These are phyloP conservation scores for Geranium incanum DNA, from an alignment of 441 rosid genomes.

Conservation along the genomic window DNA sequence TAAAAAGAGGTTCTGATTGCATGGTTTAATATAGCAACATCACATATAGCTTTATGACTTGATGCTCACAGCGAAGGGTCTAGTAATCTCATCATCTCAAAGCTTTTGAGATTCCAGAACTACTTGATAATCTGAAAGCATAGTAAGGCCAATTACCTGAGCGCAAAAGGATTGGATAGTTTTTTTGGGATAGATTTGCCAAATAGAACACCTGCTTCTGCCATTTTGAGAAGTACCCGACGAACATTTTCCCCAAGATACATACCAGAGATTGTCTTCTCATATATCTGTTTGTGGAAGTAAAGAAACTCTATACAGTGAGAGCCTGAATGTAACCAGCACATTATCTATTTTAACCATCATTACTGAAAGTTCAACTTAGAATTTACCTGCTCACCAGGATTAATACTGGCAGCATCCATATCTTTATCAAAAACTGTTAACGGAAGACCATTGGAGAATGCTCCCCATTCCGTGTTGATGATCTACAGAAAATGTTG, in stretches of 20 bases:
- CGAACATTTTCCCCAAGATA: conserved; percentile 82
- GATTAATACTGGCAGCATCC: conserved; percentile 69
- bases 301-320: conserved; percentile 6
- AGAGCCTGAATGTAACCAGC: not conserved
- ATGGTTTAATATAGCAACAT: conserved; percentile 3
- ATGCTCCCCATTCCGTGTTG: conserved; percentile 90
- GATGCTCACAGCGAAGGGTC: not conserved
- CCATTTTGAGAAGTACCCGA: conserved; percentile 51
- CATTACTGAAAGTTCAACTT: not conserved
- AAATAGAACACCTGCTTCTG: conserved; percentile 51
- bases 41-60: not conserved
- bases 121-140: not conserved
- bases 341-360: not conserved
- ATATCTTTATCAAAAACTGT: conserved; percentile 64
- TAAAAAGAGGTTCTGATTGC: not conserved
- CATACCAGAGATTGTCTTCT: conserved; percentile 94
- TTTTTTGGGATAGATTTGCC: conserved; percentile 41
- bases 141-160: conserved; percentile 34
- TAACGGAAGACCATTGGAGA: conserved; percentile 60
- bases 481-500: conserved; percentile 38
- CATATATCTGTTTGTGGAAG: conserved; percentile 52
- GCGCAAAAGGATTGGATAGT: conserved; percentile 43
- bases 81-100: not conserved
- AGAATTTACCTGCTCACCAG: conserved; percentile 73
- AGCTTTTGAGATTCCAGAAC: not conserved